Evolutionary conservation across 805 yeast genomes (phyloP), one percentile per base, ranked within the genome.

Genomic region (Phaffomyces thermotolerans): DNA sequence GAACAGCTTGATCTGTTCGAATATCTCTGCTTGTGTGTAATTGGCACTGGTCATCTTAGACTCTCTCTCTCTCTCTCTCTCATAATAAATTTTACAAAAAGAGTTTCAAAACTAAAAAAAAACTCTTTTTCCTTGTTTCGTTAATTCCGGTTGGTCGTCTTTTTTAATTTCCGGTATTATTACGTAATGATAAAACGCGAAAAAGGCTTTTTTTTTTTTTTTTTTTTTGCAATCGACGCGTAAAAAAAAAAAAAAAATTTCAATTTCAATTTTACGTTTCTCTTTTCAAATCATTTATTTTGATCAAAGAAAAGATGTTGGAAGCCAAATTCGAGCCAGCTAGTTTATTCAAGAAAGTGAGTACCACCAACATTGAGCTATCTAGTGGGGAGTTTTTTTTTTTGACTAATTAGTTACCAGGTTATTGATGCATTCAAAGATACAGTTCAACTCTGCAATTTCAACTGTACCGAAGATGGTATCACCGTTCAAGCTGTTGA

Each of bases 291-390:
- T 25, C 29, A 27, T 5, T 23, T 22, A 35, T n/a, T 7, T 30
- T 22, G 6, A 7, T 22, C 7, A 13, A 15, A 32, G 8, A 15
- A 18, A 32, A 20, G 22, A 93, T 93, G 98, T 79, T 93, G 71
- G 99, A 93, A 79, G 98, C 96, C 54, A 90, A 89, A 72, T 86
- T 93, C 56, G 91, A 84, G 57, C 90, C 89, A 72, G 96, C 98
- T 43, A 76, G 90, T 45, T 76, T 89, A 52, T 78, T 93, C 63
- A 93, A 93, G 69, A 89, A 85, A 66, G 76, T 74, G 57, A 25
- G 72, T 64, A 7, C 14, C 29, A 27, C 13, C 12, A 10, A 10
- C 29, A 1, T 3, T 27, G 29, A 27, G 12, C 12, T 27, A 10
- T 20, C 22, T 20, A 20, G 22, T 20, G 22, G 22, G n/a, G n/a